A percentile compares a stretch with the other conserved stretches of the same genome.
Conservation (phyloP, 768 basidiomycete genomes). For the Phanerochaete sordida region DNA sequence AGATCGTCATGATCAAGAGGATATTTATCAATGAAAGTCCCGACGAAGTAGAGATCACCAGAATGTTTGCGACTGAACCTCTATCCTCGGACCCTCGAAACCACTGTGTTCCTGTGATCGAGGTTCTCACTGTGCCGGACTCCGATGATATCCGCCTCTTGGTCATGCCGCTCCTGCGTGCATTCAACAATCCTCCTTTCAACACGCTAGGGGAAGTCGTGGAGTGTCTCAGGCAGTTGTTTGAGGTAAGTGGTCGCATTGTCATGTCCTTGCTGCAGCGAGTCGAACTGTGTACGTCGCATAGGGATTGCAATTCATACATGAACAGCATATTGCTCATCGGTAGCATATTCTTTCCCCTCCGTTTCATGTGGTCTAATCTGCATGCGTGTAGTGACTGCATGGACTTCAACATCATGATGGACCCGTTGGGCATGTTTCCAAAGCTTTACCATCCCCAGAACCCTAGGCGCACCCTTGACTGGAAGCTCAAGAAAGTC, state of each 20-base stretch:
- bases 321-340: slow-evolving; percentile 27
- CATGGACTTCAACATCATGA: slow-evolving; percentile 19
- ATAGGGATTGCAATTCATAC: slow-evolving; percentile 32
- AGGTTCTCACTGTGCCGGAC: slow-evolving; percentile 20
- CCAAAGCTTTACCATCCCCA: slow-evolving; percentile 15
- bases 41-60: slow-evolving; percentile 16
- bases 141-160: slow-evolving; percentile 15
- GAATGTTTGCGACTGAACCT: slow-evolving; percentile 16
- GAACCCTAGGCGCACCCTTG: neutral
- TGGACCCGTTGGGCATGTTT: slow-evolving; percentile 25
- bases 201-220: slow-evolving; percentile 29
- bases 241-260: slow-evolving; percentile 24
- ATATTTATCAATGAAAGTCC: neutral
- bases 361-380: neutral
- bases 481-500: neutral
- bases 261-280: neutral
- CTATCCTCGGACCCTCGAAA: slow-evolving; percentile 22
- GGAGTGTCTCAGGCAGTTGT: slow-evolving; percentile 27
- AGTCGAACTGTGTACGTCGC: neutral
- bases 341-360: slow-evolving; percentile 11
- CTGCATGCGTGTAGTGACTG: slow-evolving; percentile 12
- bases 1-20: slow-evolving; percentile 8
- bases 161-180: slow-evolving; percentile 27
- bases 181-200: slow-evolving; percentile 19
- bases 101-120: slow-evolving; percentile 28